Base-by-base conservation (phyloP, 1,284 basidiomycete genomes). In the Peniophora sp. region DNA sequence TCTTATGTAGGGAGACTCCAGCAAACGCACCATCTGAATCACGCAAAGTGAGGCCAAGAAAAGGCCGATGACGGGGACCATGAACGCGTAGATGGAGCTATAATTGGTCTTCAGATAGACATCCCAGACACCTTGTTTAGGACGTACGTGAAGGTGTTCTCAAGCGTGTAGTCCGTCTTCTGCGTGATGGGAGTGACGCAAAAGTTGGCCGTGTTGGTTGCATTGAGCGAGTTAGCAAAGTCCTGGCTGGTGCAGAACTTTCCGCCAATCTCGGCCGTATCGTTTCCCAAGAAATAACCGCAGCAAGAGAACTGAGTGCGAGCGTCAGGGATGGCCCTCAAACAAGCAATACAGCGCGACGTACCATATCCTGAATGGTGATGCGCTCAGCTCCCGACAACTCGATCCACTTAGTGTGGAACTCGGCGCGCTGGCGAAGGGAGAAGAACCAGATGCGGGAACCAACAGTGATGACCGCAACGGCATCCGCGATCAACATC, bases 21-120 rank as follows among this genome's bases (percentile, higher is more conserved):
- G 20, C 12, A 12, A 24, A 44, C 45, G 45, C 51, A 86, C 88
- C 78, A 79, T 84, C 63, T 87, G 89, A 64, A 94, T 91, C 48
- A 93, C 78, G 69, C 89, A 92, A 53, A 88, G 73, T 23, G 88
- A 84, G 8, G 85, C 80, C 48, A 94, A 70, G 66, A 92, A 79
- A 56, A 93, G 72, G 52, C 73, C 72, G 45, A 87, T 68, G 52
- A 90, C 72, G 58, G 92, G 75, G n/a, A 83, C 81, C 77, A 89
- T 89, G 67, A 83, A 92, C 41, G 89, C 90, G 65, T 91, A 93
- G 32, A 88, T 70, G 56, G 58, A 52, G 44, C 63, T 61, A 48
- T n/a, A 24, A 45, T 50, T 43, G n/a, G 23, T 23, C 32, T 48
- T 47, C 14, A 46, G 20, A 16, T 36, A 45, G 45, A 48, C 45